Base-by-base conservation (phyloP, 768 basidiomycete genomes). In the Pilatotrama ljubarskyi region DNA sequence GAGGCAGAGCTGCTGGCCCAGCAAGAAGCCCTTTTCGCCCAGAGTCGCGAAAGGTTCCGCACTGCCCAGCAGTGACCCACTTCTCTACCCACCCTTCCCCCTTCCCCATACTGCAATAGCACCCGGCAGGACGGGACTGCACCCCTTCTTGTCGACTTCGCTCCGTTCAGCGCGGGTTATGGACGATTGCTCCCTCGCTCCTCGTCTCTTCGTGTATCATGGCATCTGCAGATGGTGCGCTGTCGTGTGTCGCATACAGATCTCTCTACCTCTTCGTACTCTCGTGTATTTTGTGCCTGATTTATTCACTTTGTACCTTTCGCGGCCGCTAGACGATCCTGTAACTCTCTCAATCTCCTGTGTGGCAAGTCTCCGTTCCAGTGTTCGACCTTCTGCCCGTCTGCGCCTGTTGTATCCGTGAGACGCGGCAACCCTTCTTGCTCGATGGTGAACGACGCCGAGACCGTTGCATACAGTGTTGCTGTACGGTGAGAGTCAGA, bases 11-110 rank as follows among this genome's bases (percentile, higher is more conserved):
- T 98, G 26, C 76, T 88, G 36, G 87, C 84, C 59, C 83, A 89
- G 70, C 97, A 99, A 75, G 91, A 98, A 71, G 84, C 85, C 64
- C 78, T 99, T 24, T 98, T 99, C 68, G 95, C 95, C n/a, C 87
- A 87, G 44, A 93, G 91, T 72, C 84, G 91, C 65, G 90, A 89
- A 38, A 90, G 82, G 76, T 92, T 83, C 70, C 83, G 86, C 68
- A 84, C 85, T 61, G 84, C 83, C 69, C 82, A 81, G 73, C 61
- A 63, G 47, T 82, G 74, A 73, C 11, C 25, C n/a, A n/a, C n/a
- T n/a, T 13, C 43, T 26, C 47, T 37, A n/a, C 22, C 29, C 17
- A 22, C 10, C 32, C 50, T 35, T 20, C 36, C 40, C 20, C 26
- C 11, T 22, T n/a, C 50, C 40, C 35, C 42, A n/a, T n/a, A 15